These are phyloP conservation scores for Paramyrothecium roridum DNA, from an alignment of 2,329 filamentous ascomycete species.

Conservation along the genomic window DNA sequence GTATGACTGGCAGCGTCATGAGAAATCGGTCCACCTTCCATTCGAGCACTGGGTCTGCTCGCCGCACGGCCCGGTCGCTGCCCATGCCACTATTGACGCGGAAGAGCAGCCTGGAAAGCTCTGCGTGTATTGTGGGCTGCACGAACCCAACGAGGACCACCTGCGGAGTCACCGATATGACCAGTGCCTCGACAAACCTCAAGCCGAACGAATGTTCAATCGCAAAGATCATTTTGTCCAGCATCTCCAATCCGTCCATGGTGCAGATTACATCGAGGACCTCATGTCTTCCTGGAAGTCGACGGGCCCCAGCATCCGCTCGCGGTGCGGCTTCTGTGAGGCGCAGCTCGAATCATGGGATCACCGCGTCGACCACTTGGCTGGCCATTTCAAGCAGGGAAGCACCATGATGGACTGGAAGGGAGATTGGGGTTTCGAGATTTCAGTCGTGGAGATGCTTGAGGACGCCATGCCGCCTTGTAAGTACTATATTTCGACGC, in stretches of 20 bases:
- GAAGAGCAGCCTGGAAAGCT: slow-evolving; percentile 56
- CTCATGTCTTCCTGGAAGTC: slow-evolving; percentile 65
- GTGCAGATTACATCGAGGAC: slow-evolving; percentile 58
- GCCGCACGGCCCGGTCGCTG: slow-evolving; percentile 51
- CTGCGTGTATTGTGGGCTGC: slow-evolving; percentile 58
- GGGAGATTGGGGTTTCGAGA: slow-evolving; percentile 67
- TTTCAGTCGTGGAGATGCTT: slow-evolving; percentile 57
- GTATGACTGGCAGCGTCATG: slow-evolving; percentile 69
- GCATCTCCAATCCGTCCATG: slow-evolving; percentile 60
- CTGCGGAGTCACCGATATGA: slow-evolving; percentile 58
- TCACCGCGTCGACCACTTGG: slow-evolving; percentile 58
- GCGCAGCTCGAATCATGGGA: slow-evolving; percentile 60
- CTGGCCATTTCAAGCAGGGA: slow-evolving; percentile 64
- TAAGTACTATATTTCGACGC: slow-evolving; percentile 35
- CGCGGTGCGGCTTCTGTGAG: slow-evolving; percentile 64
- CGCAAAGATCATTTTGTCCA: slow-evolving; percentile 65
- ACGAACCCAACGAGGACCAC: slow-evolving; percentile 52
- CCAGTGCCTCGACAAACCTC: slow-evolving; percentile 62
- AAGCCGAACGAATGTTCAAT: slow-evolving; percentile 63
- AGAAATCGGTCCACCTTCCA: slow-evolving; percentile 64
- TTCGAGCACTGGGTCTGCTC: slow-evolving; percentile 65
- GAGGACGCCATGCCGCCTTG: slow-evolving; percentile 66
- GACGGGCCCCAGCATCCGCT: slow-evolving; percentile 57
- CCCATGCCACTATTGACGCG: too few relatives aligned
- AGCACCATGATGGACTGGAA: slow-evolving; percentile 67